Percentiles rank a stretch among this genome's conserved stretches.
These are phyloP conservation scores for Nitzschia sp. DNA, from an alignment of 108 stramenopile species.

Conservation along the genomic window DNA sequence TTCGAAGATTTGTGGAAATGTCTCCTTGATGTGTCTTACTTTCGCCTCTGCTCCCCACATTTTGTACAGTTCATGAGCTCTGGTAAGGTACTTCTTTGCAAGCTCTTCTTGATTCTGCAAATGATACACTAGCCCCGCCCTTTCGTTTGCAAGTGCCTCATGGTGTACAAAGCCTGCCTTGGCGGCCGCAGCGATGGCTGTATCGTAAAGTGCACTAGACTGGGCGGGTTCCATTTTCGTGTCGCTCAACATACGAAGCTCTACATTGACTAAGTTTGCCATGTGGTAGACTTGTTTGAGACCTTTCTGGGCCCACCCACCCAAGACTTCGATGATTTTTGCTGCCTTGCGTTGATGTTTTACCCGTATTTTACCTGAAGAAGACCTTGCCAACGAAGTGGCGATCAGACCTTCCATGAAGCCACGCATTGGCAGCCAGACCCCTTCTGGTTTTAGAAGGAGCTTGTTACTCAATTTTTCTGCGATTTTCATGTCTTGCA, in stretches of 20 bases:
- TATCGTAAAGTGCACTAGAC: constrained; percentile 12
- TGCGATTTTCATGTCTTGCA: constrained; percentile 20
- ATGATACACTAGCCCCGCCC: constrained; percentile 14
- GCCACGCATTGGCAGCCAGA: constrained; percentile 15
- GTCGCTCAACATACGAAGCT: constrained; percentile 1
- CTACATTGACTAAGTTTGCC: constrained; percentile 25
- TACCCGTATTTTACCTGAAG: constrained; percentile 5
- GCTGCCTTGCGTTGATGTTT: constrained; percentile 17
- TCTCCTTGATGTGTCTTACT: background rate
- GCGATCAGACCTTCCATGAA: constrained; percentile 26
- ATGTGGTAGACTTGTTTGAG: constrained; percentile 17
- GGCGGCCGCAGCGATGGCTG: constrained; percentile 19
- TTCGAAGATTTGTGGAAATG: background rate
- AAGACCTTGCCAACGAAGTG: background rate
- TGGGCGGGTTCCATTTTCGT: background rate
- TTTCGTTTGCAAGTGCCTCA: constrained; percentile 25
- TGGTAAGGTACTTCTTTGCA: constrained; percentile 7
- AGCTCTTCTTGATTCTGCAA: background rate
- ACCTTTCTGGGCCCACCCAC: constrained; percentile 18
- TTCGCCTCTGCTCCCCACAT: constrained; percentile 6
- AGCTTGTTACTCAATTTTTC: constrained; percentile 5
- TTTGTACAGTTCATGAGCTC: constrained; percentile 7
- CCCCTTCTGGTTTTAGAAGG: constrained; percentile 17
- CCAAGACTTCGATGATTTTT: constrained; percentile 19
- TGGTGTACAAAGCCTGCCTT: constrained; percentile 20